Evolutionary conservation across 495 filamentous ascomycete species (phyloP), one percentile per base, ranked within the genome.

Genomic region (Corynascus novoguineensis): DNA sequence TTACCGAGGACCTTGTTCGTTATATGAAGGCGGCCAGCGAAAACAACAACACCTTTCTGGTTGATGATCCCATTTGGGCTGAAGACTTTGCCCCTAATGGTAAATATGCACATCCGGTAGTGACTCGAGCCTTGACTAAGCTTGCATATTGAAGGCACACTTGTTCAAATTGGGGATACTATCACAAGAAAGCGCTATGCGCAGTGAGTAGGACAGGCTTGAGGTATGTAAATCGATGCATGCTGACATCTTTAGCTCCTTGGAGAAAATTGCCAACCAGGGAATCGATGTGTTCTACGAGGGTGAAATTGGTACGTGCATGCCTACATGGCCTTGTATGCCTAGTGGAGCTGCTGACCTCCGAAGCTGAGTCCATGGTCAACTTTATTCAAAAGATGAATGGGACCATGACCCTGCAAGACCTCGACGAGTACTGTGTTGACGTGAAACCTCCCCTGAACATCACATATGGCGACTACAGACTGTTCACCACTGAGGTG

Each of bases 61-160:
- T 81, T 0, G 75, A 84, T 0, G 80, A 95, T 55, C 87, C 88
- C 0, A 78, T 80, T 1, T 96, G 88, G 86, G 88, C 90, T 4
- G 64, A 87, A 21, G 92, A 97, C 59, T 97, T 96, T 68, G 90
- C 91, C 14, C 92, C 92, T 0, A 85, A 92, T 51, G 78, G 78
- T 72, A 55, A 78, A 10, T 50, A 8, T 3, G 4, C n/a, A 19
- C 8, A 5, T 12, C 7, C 2, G 27, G 15, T 3, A 42, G 9
- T 11, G n/a, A n/a, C 17, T 17, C 22, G 38, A 11, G 10, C 14
- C 22, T 21, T 31, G 9, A 14, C 44, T 59, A 24, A 58, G 28
- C n/a, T n/a, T 14, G 1, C 4, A 12, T 4, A 21, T 38, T 6
- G 21, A 21, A 77, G 74, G 75, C 5, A 67, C 59, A 0, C 73